These are phyloP conservation scores for Parachaetomium inaequale DNA, from an alignment of 495 filamentous ascomycete species.

Conservation along the genomic window DNA sequence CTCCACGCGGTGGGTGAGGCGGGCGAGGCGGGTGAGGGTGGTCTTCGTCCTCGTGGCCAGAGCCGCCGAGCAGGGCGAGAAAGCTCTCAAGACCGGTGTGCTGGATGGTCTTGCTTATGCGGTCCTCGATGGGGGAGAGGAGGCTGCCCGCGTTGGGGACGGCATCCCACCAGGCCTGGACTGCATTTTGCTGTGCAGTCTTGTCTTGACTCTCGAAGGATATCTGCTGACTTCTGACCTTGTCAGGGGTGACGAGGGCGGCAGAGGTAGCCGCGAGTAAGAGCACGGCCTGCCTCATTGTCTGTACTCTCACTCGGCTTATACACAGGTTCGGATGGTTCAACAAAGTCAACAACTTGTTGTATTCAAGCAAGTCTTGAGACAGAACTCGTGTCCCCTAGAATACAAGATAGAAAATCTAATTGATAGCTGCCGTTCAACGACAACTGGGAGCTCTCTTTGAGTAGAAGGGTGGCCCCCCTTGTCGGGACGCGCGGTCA, in stretches of 20 bases:
- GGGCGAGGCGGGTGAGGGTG: neutral
- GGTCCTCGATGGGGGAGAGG: constrained; percentile 15
- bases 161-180: constrained; percentile 24
- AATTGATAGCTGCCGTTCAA: neutral
- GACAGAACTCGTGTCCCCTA: neutral
- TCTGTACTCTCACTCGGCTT: neutral
- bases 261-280: constrained; percentile 51
- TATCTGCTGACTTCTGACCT: constrained; percentile 40
- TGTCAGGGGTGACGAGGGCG: constrained; percentile 60
- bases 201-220: constrained; percentile 13
- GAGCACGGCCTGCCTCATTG: constrained; percentile 44
- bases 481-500: constrained; percentile 2
- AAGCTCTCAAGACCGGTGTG: constrained; percentile 21
- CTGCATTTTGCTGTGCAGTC: neutral
- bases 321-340: neutral
- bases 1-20: too few species aligned
- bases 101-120: constrained; percentile 15
- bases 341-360: neutral
- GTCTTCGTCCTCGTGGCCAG: constrained; percentile 1
- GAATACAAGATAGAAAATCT: neutral
- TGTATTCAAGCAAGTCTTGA: neutral
- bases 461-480: neutral
- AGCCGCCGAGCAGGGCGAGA: constrained; percentile 39
- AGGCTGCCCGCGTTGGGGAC: constrained; percentile 19
- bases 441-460: too few species aligned